Conservation (phyloP, 208 protist genomes). For the Wallacemonas rigidus region DNA sequence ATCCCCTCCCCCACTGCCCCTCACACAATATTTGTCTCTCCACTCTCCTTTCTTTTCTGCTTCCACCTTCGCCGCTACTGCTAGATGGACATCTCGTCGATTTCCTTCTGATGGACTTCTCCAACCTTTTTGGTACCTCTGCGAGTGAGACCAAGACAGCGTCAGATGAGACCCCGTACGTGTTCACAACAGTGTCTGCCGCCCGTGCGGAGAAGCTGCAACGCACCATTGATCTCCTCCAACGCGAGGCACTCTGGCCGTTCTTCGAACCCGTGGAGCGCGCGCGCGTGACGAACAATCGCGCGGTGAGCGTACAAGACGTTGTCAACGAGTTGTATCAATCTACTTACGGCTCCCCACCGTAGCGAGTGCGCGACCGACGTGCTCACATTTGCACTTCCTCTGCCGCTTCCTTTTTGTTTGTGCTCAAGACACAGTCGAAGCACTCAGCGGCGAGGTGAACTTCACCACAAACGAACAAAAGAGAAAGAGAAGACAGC, state of each 20-base stretch:
- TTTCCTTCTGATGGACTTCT: neutral
- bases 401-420: too few relatives aligned
- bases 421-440: too few relatives aligned
- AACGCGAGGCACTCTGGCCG: conserved; percentile 72
- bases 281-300: conserved; percentile 64
- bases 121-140: neutral
- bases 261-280: conserved; percentile 82
- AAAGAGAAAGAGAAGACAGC: too few relatives aligned
- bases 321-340: conserved; percentile 50
- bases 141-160: neutral
- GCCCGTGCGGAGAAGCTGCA: conserved; percentile 56
- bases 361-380: neutral
- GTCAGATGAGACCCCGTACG: neutral
- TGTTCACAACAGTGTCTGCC: conserved; percentile 36
- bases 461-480: too few relatives aligned
- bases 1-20: neutral
- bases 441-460: too few relatives aligned
- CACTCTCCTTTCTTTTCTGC: conserved; percentile 18
- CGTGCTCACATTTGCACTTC: too few relatives aligned
- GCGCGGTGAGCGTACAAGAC: conserved; percentile 65
- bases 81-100: too few relatives aligned
- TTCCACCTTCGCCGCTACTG: neutral
- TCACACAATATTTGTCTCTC: neutral
- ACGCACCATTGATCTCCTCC: conserved; percentile 61
- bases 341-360: conserved; percentile 5